Evolutionary conservation across 352 stramenopile species (phyloP).

Genomic region (Globisporangium alternatum): DNA sequence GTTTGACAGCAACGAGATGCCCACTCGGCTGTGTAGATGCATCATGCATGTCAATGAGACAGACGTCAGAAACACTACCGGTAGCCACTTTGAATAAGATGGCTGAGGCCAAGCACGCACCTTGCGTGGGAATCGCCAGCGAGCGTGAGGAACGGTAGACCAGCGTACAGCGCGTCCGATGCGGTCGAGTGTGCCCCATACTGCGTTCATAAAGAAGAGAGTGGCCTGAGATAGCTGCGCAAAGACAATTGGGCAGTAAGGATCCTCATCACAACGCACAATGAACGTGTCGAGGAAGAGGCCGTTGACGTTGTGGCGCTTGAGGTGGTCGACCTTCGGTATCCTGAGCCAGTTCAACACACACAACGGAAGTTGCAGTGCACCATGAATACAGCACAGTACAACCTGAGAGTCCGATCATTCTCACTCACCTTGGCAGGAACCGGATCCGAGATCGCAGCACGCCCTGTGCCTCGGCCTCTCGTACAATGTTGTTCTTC

Average conservation of each 20-base stretch:
- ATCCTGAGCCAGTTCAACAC: constrained; percentile 26
- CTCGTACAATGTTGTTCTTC: constrained; percentile 42
- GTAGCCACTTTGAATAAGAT: background rate
- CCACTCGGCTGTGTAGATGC: constrained; percentile 34
- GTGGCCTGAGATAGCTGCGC: background rate
- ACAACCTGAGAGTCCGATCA: background rate
- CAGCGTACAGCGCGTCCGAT: constrained; percentile 83
- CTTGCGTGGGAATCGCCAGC: constrained; percentile 59
- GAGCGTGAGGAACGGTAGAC: constrained; percentile 87
- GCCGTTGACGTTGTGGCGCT: constrained; percentile 61
- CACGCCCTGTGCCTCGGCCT: constrained; percentile 58
- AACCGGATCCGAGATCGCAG: constrained; percentile 46
- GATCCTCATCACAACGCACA: constrained; percentile 21
- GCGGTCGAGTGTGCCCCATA: constrained; percentile 94
- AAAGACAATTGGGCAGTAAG: background rate
- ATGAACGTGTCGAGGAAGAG: constrained; percentile 92
- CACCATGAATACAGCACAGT: constrained; percentile 2
- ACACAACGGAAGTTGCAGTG: background rate
- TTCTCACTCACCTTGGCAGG: constrained; percentile 31
- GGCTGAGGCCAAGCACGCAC: constrained; percentile 15
- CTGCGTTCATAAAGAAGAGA: constrained; percentile 20
- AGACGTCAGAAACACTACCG: background rate
- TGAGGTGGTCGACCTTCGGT: constrained; percentile 75
- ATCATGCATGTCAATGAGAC: background rate
- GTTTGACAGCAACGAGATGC: constrained; percentile 45